A percentile compares a stretch with the other conserved stretches of the same genome.
phyloP scores from a whole-genome alignment of 352 stramenopile genomes.

The Hyaloperonospora brassicae region DNA sequence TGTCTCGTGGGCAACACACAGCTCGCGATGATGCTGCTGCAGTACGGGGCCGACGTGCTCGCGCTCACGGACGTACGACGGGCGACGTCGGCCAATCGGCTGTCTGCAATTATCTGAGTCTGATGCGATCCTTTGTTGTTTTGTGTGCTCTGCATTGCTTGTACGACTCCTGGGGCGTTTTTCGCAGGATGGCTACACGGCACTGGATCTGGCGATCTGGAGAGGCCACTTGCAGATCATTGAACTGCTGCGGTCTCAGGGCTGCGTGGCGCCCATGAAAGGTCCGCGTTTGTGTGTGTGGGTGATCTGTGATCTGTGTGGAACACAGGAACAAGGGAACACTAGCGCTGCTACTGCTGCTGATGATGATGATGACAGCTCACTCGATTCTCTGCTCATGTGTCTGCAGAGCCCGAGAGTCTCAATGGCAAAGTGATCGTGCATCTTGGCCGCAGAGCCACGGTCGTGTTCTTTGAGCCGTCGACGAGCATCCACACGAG shows the following conservation, averaged over 20 bases:
- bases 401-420: conserved; percentile 53
- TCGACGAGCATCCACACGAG: conserved; percentile 68
- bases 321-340: background rate
- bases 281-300: conserved; percentile 14
- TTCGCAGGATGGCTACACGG: conserved; percentile 66
- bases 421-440: conserved; percentile 69
- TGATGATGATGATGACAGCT: background rate
- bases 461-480: conserved; percentile 76
- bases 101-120: background rate
- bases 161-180: too few species aligned
- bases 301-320: background rate
- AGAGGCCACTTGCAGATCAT: conserved; percentile 78
- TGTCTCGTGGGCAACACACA: conserved; percentile 70
- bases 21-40: conserved; percentile 84
- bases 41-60: conserved; percentile 67
- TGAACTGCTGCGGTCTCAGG: conserved; percentile 69
- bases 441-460: conserved; percentile 60
- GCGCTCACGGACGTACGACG: conserved; percentile 59
- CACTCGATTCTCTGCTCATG: background rate
- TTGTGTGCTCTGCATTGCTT: too few species aligned
- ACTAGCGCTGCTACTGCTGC: too few species aligned
- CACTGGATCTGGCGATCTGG: conserved; percentile 77
- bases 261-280: conserved; percentile 79
- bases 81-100: background rate
- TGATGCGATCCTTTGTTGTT: background rate